These are phyloP conservation scores for Tetracladium maxilliforme DNA, from an alignment of 2,329 filamentous ascomycete species.

Conservation along the genomic window DNA sequence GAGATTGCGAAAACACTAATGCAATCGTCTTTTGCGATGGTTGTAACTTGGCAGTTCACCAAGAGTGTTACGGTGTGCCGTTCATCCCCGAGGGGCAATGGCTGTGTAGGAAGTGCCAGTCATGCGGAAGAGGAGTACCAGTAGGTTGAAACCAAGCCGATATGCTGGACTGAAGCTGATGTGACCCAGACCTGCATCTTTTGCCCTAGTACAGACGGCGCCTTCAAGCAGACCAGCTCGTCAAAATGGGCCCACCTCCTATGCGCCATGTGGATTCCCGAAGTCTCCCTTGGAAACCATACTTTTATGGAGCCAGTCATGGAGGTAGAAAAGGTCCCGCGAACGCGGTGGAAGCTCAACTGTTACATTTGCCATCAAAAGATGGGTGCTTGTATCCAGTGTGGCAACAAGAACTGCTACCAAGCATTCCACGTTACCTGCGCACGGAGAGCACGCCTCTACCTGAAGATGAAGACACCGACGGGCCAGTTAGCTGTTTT, in stretches of 20 bases:
- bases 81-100: constrained; percentile 98
- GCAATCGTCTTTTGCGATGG: constrained; percentile 98
- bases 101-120: constrained; percentile 92
- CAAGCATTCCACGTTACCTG: constrained; percentile 96
- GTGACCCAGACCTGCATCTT: constrained; percentile 72
- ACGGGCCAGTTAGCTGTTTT: constrained; percentile 66
- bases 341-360: constrained; percentile 79
- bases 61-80: constrained; percentile 96
- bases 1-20: constrained; percentile 98
- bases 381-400: constrained; percentile 98
- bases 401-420: constrained; percentile 93
- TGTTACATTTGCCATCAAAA: constrained; percentile 96
- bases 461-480: constrained; percentile 90
- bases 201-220: constrained; percentile 92
- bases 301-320: constrained; percentile 98
- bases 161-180: background rate
- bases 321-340: constrained; percentile 94
- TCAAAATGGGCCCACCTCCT: constrained; percentile 95
- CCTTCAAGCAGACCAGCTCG: constrained; percentile 94
- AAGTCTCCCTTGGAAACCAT: constrained; percentile 87
- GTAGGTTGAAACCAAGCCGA: constrained; percentile 30
- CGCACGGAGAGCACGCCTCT: constrained; percentile 73
- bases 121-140: constrained; percentile 82
- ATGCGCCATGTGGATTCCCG: constrained; percentile 97
- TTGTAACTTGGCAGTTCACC: constrained; percentile 92